Percentiles rank a stretch among this genome's conserved stretches.
phyloP scores from a whole-genome alignment of 306 rosid species.

The Pterocarpus macrocarpus region DNA sequence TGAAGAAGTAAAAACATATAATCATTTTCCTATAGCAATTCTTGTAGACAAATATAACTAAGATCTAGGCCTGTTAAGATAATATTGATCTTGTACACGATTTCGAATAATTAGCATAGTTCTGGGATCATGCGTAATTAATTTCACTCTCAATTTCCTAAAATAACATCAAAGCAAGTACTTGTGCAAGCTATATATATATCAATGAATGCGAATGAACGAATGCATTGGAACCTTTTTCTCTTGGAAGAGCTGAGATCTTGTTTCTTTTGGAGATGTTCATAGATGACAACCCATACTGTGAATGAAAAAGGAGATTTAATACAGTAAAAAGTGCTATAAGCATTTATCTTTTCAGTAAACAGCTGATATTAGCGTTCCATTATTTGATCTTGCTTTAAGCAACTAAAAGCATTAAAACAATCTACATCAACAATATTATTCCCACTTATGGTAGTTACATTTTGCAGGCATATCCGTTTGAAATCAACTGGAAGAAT shows the following conservation, averaged over 20 bases:
- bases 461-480: conserved; percentile 85
- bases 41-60: conserved; percentile 3
- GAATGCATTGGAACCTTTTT: too few species aligned
- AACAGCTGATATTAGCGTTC: conserved; percentile 19
- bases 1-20: not conserved
- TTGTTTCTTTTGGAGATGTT: conserved; percentile 10
- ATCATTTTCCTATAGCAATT: conserved; percentile 8
- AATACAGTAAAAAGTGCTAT: conserved; percentile 1
- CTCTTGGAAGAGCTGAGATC: not conserved
- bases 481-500: conserved; percentile 75
- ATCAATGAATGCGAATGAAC: too few species aligned
- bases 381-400: conserved; percentile 33
- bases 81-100: not conserved
- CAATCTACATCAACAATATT: conserved; percentile 20
- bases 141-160: not conserved
- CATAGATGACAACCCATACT: not conserved
- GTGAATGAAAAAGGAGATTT: conserved; percentile 22
- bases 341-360: not conserved
- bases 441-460: conserved; percentile 44
- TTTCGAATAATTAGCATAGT: not conserved
- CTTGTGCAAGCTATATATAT: too few species aligned
- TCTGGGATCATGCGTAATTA: not conserved
- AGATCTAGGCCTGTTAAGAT: not conserved
- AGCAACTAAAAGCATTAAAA: conserved; percentile 39
- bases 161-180: too few species aligned